These are phyloP conservation scores for Clonostachys chloroleuca DNA, from an alignment of 2,329 filamentous ascomycete species.

Conservation along the genomic window DNA sequence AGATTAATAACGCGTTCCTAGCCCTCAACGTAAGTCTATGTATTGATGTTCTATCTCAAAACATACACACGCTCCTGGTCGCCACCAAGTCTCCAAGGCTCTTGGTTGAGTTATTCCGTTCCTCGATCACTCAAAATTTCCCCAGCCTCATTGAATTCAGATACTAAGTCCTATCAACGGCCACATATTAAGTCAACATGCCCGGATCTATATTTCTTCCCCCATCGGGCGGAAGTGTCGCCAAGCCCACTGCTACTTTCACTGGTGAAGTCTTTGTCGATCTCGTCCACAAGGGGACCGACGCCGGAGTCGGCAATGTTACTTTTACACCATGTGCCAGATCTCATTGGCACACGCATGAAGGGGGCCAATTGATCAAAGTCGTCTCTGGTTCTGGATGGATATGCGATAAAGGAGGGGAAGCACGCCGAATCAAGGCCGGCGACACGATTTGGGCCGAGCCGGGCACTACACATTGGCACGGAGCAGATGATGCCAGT, in stretches of 20 bases:
- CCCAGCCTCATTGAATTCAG: too few species aligned
- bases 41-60: too few species aligned
- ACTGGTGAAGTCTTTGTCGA: neutral
- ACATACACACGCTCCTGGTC: too few species aligned
- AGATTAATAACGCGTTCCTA: too few species aligned
- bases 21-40: too few species aligned
- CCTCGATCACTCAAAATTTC: too few species aligned
- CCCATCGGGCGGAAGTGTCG: too few species aligned
- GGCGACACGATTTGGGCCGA: conserved; percentile 34
- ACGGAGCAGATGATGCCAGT: conserved; percentile 31
- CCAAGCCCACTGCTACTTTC: neutral
- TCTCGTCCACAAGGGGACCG: neutral
- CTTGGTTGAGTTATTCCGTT: too few species aligned
- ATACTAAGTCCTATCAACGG: too few species aligned
- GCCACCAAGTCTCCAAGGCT: too few species aligned
- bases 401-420: conserved; percentile 32
- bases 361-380: conserved; percentile 33
- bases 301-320: conserved; percentile 4
- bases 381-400: conserved; percentile 32
- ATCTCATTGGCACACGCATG: conserved; percentile 38
- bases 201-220: too few species aligned
- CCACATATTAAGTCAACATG: too few species aligned
- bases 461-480: conserved; percentile 36
- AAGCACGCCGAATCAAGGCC: conserved; percentile 23
- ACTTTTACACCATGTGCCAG: conserved; percentile 35